Percentiles rank a stretch among this genome's conserved stretches.
Conservation (phyloP, 148 eudicot species). For the Selenicereus undatus region DNA sequence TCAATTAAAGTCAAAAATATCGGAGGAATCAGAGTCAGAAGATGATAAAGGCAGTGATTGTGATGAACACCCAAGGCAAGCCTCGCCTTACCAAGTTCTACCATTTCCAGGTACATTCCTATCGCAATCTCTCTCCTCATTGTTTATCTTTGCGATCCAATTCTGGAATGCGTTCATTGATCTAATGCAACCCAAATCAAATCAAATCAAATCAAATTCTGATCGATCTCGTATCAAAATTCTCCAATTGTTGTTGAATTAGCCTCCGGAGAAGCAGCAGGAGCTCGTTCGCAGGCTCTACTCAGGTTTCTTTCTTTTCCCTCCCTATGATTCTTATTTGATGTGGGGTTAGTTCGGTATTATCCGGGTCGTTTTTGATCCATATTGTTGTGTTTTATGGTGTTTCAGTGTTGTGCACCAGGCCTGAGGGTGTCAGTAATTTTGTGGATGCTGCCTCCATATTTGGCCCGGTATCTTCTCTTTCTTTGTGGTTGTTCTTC, state of each 20-base stretch:
- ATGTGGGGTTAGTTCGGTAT: background rate
- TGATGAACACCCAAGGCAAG: constrained; percentile 47
- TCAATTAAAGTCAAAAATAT: no score
- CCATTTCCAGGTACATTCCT: constrained; percentile 29
- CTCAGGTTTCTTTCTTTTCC: constrained; percentile 34
- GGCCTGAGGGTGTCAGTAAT: constrained; percentile 79
- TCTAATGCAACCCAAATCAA: background rate
- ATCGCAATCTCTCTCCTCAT: background rate
- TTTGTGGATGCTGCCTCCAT: constrained; percentile 60
- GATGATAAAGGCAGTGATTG: constrained; percentile 45
- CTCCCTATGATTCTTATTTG: background rate
- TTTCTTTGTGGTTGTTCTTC: background rate
- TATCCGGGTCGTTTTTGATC: background rate
- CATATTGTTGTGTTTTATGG: background rate
- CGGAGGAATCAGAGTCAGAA: background rate
- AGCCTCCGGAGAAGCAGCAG: constrained; percentile 79
- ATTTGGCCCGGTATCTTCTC: constrained; percentile 51
- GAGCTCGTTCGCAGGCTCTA: constrained; percentile 66
- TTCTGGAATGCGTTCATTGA: background rate
- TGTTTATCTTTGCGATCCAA: background rate
- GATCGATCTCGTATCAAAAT: background rate
- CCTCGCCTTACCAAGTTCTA: constrained; percentile 42
- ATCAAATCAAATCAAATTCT: background rate
- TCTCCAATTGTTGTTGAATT: background rate
- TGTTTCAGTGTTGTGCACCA: constrained; percentile 59